Evolutionary conservation across 768 basidiomycete species (phyloP).

Genomic region (Fistulinella prunicolor): DNA sequence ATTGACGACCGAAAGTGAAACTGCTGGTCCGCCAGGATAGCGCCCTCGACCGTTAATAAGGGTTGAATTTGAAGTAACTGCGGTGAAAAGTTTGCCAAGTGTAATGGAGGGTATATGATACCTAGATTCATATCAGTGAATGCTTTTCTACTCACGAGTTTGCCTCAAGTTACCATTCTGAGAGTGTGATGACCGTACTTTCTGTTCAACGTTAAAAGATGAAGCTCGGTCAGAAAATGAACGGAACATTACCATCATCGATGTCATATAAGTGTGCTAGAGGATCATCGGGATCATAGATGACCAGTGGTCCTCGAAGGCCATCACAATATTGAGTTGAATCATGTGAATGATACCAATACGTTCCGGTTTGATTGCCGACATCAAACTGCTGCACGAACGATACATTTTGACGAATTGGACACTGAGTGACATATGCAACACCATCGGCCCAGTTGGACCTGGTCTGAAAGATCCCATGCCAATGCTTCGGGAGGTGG

Average conservation of each 20-base stretch:
- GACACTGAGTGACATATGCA: conserved; percentile 44
- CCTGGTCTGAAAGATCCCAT: conserved; percentile 27
- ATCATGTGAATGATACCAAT: conserved; percentile 43
- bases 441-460: conserved; percentile 36
- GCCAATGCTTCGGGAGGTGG: conserved; percentile 30
- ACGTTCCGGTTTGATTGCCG: conserved; percentile 37
- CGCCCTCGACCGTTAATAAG: conserved; percentile 55
- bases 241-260: conserved; percentile 36
- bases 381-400: conserved; percentile 36
- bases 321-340: conserved; percentile 42
- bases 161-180: conserved; percentile 46
- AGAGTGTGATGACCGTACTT: conserved; percentile 43
- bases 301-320: conserved; percentile 38
- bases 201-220: conserved; percentile 15
- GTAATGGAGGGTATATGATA: conserved; percentile 33
- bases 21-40: conserved; percentile 38
- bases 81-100: conserved; percentile 8
- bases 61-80: conserved; percentile 35
- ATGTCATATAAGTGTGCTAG: conserved; percentile 38
- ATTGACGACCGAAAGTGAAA: conserved; percentile 42
- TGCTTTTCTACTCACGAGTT: too few species aligned
- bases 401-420: conserved; percentile 33
- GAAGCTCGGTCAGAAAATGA: background rate
- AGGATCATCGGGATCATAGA: conserved; percentile 46
- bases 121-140: conserved; percentile 25